Evolutionary conservation across 805 yeast species (phyloP).

Genomic region (Metschnikowia continentalis): DNA sequence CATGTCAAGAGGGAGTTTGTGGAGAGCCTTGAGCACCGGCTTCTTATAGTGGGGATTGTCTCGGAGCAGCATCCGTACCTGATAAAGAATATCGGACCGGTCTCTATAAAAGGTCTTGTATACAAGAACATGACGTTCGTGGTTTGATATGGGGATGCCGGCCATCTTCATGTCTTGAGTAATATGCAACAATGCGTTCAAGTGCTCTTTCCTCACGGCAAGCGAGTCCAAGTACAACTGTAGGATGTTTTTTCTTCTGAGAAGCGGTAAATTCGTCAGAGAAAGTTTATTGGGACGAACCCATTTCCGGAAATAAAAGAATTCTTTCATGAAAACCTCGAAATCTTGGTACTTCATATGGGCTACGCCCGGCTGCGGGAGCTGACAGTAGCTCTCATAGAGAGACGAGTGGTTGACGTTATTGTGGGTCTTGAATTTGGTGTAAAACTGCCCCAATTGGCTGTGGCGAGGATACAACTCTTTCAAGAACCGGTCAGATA

Average conservation of each 20-base stretch:
- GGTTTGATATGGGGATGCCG: conserved; percentile 25
- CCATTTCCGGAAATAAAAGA: conserved; percentile 24
- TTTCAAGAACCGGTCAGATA: conserved; percentile 4
- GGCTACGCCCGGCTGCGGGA: conserved; percentile 25
- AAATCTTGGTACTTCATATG: conserved; percentile 25
- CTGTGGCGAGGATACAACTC: conserved; percentile 12
- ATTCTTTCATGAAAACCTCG: conserved; percentile 24
- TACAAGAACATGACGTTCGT: conserved; percentile 28
- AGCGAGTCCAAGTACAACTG: conserved; percentile 18
- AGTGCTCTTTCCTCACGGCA: conserved; percentile 18
- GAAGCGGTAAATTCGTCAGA: conserved; percentile 6
- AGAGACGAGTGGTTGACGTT: conserved; percentile 25
- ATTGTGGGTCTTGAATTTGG: conserved; percentile 3
- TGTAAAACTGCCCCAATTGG: conserved; percentile 5
- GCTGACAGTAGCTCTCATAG: conserved; percentile 22
- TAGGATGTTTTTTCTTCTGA: conserved; percentile 3
- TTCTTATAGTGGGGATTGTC: background rate
- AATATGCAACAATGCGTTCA: conserved; percentile 21
- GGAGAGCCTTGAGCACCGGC: background rate
- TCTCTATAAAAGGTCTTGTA: conserved; percentile 32
- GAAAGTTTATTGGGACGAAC: conserved; percentile 23
- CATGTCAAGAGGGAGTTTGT: conserved; percentile 18
- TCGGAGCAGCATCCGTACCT: conserved; percentile 7
- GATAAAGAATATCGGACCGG: conserved; percentile 18
- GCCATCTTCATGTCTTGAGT: conserved; percentile 26